Conservation (phyloP, 1,284 basidiomycete genomes). For the Papiliotrema fonsecae region DNA sequence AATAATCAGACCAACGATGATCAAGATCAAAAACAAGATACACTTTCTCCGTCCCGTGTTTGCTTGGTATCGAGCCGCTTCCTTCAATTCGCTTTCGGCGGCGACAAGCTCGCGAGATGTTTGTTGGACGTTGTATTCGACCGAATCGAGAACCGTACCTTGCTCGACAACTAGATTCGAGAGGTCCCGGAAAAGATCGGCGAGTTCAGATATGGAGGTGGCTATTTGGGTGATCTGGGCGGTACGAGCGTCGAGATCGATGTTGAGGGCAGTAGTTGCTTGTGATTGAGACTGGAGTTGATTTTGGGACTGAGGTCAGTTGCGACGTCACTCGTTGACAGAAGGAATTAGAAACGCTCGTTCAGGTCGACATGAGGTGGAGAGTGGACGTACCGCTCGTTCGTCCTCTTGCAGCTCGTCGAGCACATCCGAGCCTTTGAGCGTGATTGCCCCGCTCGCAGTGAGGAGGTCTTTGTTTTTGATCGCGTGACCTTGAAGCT, state of each 20-base stretch:
- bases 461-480: conserved; percentile 87
- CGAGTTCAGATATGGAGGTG: conserved; percentile 81
- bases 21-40: conserved; percentile 83
- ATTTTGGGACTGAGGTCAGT: conserved; percentile 3
- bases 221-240: conserved; percentile 87
- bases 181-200: conserved; percentile 94
- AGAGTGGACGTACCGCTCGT: conserved; percentile 54
- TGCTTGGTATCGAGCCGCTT: conserved; percentile 80
- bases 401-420: conserved; percentile 80
- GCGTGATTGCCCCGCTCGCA: conserved; percentile 70
- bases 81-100: conserved; percentile 76
- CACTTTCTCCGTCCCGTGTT: conserved; percentile 86
- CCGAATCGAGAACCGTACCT: conserved; percentile 89
- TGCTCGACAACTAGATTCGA: conserved; percentile 93
- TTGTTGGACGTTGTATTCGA: conserved; percentile 97
- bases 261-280: conserved; percentile 49
- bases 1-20: conserved; percentile 72
- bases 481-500: conserved; percentile 86
- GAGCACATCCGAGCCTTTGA: conserved; percentile 71
- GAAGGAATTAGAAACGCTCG: no score
- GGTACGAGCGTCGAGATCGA: conserved; percentile 62
- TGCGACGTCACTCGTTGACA: not conserved
- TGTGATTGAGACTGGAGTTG: conserved; percentile 44
- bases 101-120: conserved; percentile 75
- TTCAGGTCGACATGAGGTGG: no score